Conservation (phyloP, 2,329 filamentous ascomycete species). For the Colletotrichum australisinense region DNA sequence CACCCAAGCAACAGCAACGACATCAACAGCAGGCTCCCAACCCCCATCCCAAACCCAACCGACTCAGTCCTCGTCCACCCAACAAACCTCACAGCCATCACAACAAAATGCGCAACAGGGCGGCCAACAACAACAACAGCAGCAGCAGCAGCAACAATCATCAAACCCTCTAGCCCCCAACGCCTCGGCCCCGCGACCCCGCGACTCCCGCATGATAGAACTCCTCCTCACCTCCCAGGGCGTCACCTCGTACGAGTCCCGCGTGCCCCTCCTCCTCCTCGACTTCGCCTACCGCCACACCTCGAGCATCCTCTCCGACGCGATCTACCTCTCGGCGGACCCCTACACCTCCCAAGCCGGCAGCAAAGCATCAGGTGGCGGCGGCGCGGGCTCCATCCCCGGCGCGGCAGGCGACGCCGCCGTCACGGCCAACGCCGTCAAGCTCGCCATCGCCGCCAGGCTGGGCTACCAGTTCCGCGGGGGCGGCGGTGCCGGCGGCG, state of each 20-base stretch:
- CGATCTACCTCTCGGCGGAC: constrained; percentile 75
- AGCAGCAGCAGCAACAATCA: constrained; percentile 15
- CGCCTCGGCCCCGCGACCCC: constrained; percentile 68
- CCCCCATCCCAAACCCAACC: constrained; percentile 31
- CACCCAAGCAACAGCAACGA: constrained; percentile 47
- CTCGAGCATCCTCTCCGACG: constrained; percentile 76
- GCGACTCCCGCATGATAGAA: constrained; percentile 83
- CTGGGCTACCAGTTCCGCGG: constrained; percentile 76
- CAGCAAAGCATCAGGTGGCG: constrained; percentile 61
- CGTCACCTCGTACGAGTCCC: constrained; percentile 83
- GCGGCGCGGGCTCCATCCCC: constrained; percentile 56
- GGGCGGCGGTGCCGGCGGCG: constrained; percentile 62
- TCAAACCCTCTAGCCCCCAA: constrained; percentile 41
- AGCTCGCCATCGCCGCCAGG: constrained; percentile 77
- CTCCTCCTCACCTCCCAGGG: constrained; percentile 83
- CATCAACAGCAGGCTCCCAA: constrained; percentile 37
- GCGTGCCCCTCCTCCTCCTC: constrained; percentile 84
- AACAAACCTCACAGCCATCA: constrained; percentile 38
- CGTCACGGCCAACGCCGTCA: constrained; percentile 75
- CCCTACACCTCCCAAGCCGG: constrained; percentile 73
- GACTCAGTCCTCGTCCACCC: constrained; percentile 31
- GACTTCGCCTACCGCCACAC: constrained; percentile 91
- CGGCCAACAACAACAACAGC: constrained; percentile 3
- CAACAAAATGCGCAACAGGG: constrained; percentile 30
- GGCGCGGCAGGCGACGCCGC: constrained; percentile 60